Conservation (phyloP, 2,329 filamentous ascomycete genomes). For the Fusarium palustre region DNA sequence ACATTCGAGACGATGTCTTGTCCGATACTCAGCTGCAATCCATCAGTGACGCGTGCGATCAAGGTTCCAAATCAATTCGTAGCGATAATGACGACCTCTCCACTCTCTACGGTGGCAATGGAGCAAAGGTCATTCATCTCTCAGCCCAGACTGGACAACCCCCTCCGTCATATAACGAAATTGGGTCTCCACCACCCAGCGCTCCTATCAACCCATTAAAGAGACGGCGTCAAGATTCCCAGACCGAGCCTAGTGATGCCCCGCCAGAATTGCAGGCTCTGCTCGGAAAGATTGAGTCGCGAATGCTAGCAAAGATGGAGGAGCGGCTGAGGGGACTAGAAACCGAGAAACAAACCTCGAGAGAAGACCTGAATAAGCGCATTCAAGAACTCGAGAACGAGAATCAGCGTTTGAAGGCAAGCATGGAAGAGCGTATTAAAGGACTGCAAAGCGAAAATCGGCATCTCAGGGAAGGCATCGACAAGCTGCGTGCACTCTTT, state of each 20-base stretch:
- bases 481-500: neutral
- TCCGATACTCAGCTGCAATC: neutral
- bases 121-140: constrained; percentile 18
- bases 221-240: neutral
- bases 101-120: constrained; percentile 16
- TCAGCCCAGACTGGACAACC: neutral
- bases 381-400: neutral
- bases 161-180: neutral
- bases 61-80: neutral
- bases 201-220: neutral
- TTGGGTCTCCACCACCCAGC: neutral
- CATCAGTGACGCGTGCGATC: neutral
- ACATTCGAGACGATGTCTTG: neutral
- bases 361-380: neutral
- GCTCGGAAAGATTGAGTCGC: neutral
- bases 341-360: neutral
- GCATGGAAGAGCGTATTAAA: neutral
- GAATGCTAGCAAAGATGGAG: neutral
- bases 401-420: neutral
- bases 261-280: neutral
- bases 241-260: neutral
- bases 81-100: neutral
- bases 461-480: neutral
- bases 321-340: neutral
- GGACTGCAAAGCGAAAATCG: neutral